Evolutionary conservation across 331 rosid genomes (phyloP).

Genomic region (Arachis monticola): DNA sequence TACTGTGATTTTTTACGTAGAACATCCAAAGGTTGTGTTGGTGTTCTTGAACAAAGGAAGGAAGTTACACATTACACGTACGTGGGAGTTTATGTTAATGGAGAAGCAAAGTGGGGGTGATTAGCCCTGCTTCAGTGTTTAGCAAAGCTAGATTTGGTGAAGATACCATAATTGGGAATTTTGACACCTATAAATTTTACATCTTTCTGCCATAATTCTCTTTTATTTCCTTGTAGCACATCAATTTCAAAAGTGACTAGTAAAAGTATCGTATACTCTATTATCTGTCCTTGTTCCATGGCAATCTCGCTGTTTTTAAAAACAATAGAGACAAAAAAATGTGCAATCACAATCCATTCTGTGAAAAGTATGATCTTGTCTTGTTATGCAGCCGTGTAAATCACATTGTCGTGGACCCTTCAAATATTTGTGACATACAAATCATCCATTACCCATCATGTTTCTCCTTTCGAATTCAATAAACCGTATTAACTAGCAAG

Average conservation of each 20-base stretch:
- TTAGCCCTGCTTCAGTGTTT: conserved; percentile 45
- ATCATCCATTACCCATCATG: conserved; percentile 15
- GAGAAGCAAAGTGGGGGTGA: conserved; percentile 44
- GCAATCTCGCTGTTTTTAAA: not conserved
- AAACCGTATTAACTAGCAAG: not conserved
- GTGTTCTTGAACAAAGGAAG: conserved; percentile 61
- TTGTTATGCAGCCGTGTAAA: conserved; percentile 27
- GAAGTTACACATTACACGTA: conserved; percentile 67
- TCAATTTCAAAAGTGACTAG: conserved; percentile 14
- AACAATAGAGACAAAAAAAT: not conserved
- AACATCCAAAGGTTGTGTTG: conserved; percentile 64
- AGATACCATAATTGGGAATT: conserved; percentile 61
- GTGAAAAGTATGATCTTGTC: conserved; percentile 28
- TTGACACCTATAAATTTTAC: conserved; percentile 60
- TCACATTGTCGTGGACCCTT: conserved; percentile 36
- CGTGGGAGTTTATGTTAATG: conserved; percentile 74
- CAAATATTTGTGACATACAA: not conserved
- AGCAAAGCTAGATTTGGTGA: conserved; percentile 65
- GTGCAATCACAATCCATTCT: conserved; percentile 27
- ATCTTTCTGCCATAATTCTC: not conserved
- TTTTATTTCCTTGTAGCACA: not conserved
- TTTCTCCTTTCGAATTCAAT: not conserved
- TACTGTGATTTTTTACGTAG: conserved; percentile 40
- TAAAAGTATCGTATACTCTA: conserved; percentile 23
- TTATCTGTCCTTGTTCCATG: conserved; percentile 1